Base-by-base conservation (phyloP, 768 basidiomycete species). In the Rhodotorula toruloides region DNA sequence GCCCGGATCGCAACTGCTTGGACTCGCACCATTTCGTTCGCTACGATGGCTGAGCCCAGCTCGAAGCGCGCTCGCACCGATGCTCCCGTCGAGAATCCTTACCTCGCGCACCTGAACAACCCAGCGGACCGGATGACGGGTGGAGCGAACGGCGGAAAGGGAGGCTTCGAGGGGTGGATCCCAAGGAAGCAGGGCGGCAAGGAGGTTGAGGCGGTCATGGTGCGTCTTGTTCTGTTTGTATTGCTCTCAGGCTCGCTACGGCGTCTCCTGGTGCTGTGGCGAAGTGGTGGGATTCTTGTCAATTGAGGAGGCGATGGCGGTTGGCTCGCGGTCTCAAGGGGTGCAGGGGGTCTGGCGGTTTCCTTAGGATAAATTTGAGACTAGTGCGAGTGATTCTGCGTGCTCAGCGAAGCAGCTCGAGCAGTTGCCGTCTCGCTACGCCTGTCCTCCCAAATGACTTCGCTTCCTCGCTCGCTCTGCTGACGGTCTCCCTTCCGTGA, bases 91-190 rank as follows among this genome's bases (percentile, higher is more conserved):
- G 66, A 65, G 42, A 85, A 86, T 68, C 84, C 83, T 29, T 86
- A 85, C 73, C 80, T 85, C 21, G 81, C 82, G 0, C 82, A 84
- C 67, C 72, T 78, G 31, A 42, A 58, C 34, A 58, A 54, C 36
- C 50, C 58, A 27, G 36, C 42, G 36, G 39, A 42, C 32, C 21
- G 65, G 16, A 63, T 50, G 39, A 61, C 60, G 31, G 62, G 61
- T 8, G 56, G 46, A 25, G 36, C 50, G 9, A 29, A 40, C 29
- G 65, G 46, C 50, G 67, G 58, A 52, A 58, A 39, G 42, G 70
- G 87, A 57, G 89, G 90, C 17, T 77, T 92, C 3, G 86, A 82
- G 74, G 90, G 89, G 14, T 85, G 89, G 73, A 74, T 89, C 52
- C 85, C 89, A 0, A 81, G 90, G 59, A 84, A 81, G 70, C 87